Evolutionary conservation across 2,329 filamentous ascomycete species (phyloP), one percentile per base, ranked within the genome.

Genomic region (Aureobasidium sp.): DNA sequence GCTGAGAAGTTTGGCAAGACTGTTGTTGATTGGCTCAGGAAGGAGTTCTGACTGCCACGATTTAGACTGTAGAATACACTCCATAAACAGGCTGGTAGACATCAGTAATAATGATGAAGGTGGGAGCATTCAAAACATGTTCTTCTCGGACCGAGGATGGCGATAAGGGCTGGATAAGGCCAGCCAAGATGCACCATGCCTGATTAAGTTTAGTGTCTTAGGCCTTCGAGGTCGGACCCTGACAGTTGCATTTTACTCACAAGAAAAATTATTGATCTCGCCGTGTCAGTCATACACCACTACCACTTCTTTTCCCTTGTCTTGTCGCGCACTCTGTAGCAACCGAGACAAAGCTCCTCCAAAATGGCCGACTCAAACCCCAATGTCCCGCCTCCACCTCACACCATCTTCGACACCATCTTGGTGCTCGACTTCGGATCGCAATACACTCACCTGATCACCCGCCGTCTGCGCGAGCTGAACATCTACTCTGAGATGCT

Each of bases 401-500:
- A 76, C 66, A 70, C 73, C 60, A 68, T 71, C 60, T 78, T 79
- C 68, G 76, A 85, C 74, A 88, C 85, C 59, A 84, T 88, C 62
- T 73, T 88, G 59, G 81, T 84, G 59, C 73, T 88, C 62, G 84
- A 88, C 69, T 88, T 87, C 66, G 84, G 79, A 59, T 84, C 79
- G 21, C 84, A 88, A 70, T 85, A 84, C 64, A 83, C 81, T 35
- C 85, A 90, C 68, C 74, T 90, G 34, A 89, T 90, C 64, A 82
- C 83, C 8, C 78, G 88, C 52, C 81, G 88, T 29, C 78, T 94
- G 24, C 80, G 89, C 61, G 81, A 86, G 62, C 79, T 94, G 70
- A 85, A 85, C 73, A 79, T 94, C 68, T 95, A 87, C 75, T 83
- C 83, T 57, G 90, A 95, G 74, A 86, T 95, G 84, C 81, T 94